These are phyloP conservation scores for Xanthoceras sorbifolium DNA, from an alignment of 345 rosid species.

Conservation along the genomic window DNA sequence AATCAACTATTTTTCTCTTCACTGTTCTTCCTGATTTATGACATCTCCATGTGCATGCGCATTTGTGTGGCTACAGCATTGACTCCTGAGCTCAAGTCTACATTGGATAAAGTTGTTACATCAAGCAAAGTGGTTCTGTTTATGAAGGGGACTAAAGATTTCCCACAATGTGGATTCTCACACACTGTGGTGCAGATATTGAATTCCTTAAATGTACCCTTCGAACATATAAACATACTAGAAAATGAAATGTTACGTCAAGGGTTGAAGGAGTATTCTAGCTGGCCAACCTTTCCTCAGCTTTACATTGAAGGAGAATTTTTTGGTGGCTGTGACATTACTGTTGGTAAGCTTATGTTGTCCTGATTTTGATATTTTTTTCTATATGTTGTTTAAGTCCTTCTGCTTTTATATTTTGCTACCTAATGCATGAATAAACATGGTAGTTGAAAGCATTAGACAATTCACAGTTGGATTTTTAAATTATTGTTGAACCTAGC, in stretches of 20 bases:
- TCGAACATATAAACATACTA: conserved; percentile 71
- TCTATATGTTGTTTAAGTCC: neutral
- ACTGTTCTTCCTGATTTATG: neutral
- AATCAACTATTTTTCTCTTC: neutral
- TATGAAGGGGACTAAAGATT: conserved; percentile 89
- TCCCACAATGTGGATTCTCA: conserved; percentile 95
- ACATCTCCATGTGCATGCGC: neutral
- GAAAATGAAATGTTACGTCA: conserved; percentile 89
- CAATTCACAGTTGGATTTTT: neutral
- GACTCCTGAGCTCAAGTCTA: conserved; percentile 67
- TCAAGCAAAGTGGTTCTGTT: conserved; percentile 78
- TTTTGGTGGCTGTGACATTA: conserved; percentile 92
- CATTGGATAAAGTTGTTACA: conserved; percentile 72
- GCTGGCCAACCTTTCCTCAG: conserved; percentile 97
- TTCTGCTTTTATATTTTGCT: neutral
- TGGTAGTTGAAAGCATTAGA: neutral
- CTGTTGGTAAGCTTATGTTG: conserved; percentile 58
- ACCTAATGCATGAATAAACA: neutral
- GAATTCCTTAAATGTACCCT: conserved; percentile 68
- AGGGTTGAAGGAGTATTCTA: conserved; percentile 89
- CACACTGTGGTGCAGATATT: conserved; percentile 89
- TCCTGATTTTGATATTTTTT: neutral
- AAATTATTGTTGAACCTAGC: no score
- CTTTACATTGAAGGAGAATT: conserved; percentile 91
- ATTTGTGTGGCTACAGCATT: conserved; percentile 38